These are phyloP conservation scores for Carex kokanica DNA, from an alignment of 176 grass and related monocot species.

Conservation along the genomic window DNA sequence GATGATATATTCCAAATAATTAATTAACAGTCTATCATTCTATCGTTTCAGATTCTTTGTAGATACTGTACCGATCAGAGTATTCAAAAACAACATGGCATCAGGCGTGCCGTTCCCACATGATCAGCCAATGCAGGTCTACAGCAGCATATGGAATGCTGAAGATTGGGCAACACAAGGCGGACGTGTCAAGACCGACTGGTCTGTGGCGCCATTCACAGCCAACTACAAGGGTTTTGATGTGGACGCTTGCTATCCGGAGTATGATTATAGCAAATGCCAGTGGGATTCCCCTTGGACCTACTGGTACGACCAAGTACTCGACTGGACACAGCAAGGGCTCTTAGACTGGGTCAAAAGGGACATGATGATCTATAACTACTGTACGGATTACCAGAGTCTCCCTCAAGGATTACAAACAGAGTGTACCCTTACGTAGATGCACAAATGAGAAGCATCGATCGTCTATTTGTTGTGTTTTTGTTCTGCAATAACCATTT, in stretches of 20 bases:
- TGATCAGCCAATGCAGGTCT: constrained; percentile 30
- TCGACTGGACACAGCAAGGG: constrained; percentile 11
- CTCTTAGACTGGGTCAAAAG: constrained; percentile 24
- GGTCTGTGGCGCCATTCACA: constrained; percentile 39
- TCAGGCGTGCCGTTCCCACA: constrained; percentile 30
- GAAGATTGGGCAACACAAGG: constrained; percentile 45
- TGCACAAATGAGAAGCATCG: background rate
- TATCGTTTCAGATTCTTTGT: constrained; percentile 39
- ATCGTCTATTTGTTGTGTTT: background rate
- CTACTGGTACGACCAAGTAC: constrained; percentile 28
- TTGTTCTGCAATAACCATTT: constrained; percentile 14
- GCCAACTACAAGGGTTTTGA: constrained; percentile 33
- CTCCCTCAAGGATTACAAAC: constrained; percentile 25
- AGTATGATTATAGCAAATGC: constrained; percentile 10
- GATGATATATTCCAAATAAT: background rate
- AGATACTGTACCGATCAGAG: constrained; percentile 31
- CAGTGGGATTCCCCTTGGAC: background rate
- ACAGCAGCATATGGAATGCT: constrained; percentile 42
- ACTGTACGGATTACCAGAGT: constrained; percentile 34
- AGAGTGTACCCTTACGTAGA: constrained; percentile 41
- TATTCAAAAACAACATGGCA: constrained; percentile 30
- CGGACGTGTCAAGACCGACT: constrained; percentile 42
- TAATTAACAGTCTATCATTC: background rate
- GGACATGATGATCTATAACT: constrained; percentile 46
- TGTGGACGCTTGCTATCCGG: constrained; percentile 25